phyloP scores from a whole-genome alignment of 208 protist genomes.

The Trypanosoma platydactyli region DNA sequence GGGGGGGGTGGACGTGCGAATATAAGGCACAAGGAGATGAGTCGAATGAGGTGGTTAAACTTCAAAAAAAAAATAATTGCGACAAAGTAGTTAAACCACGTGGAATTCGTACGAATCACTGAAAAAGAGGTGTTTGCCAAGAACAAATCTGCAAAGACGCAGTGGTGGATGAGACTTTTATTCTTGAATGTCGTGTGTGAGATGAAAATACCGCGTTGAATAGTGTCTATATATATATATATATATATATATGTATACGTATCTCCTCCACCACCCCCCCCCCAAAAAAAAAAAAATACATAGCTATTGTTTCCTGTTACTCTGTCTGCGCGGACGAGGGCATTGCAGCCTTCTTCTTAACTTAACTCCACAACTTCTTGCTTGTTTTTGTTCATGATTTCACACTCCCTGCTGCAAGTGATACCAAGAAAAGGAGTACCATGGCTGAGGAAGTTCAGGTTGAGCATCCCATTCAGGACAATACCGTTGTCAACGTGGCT shows the following conservation, averaged over 20 bases:
- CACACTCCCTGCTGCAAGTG: neutral
- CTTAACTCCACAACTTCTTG: neutral
- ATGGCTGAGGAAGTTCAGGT: constrained; percentile 27
- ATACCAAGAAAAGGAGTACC: constrained; percentile 13
- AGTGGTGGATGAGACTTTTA: no score
- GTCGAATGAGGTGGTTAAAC: no score
- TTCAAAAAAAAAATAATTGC: constrained; percentile 11
- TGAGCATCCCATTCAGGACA: constrained; percentile 36
- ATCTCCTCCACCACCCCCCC: no score
- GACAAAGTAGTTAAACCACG: neutral
- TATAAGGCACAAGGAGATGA: no score
- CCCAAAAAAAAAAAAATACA: no score
- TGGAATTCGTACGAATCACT: no score
- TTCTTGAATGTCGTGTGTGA: no score
- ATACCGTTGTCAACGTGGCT: constrained; percentile 46
- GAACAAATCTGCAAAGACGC: no score
- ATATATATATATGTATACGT: constrained; percentile 22
- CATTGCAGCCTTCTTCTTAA: neutral
- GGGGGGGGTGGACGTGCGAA: no score
- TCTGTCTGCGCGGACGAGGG: neutral
- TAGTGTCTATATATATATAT: constrained; percentile 16
- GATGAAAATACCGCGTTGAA: no score
- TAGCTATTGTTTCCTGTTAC: no score
- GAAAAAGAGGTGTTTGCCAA: no score
- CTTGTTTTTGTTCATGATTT: constrained; percentile 14